A percentile compares a stretch with the other conserved stretches of the same genome.
Conservation (phyloP, 2,329 filamentous ascomycete genomes). For the Periconia digitata region DNA sequence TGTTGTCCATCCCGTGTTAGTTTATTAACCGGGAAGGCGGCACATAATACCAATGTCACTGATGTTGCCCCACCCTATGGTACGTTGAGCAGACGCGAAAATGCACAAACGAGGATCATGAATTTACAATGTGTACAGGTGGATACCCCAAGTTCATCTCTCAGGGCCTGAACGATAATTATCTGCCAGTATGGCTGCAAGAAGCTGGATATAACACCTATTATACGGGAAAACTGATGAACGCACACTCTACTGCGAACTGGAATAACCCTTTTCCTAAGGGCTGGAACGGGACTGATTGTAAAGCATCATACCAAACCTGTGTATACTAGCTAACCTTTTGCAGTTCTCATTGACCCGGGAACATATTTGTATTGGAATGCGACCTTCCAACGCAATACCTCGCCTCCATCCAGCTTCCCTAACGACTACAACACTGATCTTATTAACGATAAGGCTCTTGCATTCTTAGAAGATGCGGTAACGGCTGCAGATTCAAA, state of each 20-base stretch:
- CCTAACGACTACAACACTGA: conserved; percentile 59
- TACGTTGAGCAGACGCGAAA: not conserved
- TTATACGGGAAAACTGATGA: conserved; percentile 71
- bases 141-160: conserved; percentile 67
- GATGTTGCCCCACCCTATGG: conserved; percentile 55
- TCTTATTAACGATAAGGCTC: conserved; percentile 60
- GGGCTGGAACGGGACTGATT: conserved; percentile 55
- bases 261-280: conserved; percentile 54
- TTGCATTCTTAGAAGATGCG: conserved; percentile 63
- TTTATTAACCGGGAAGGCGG: conserved; percentile 64
- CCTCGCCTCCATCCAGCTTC: conserved; percentile 57
- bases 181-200: conserved; percentile 70
- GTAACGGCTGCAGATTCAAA: conserved; percentile 49
- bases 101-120: not conserved
- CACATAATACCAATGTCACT: conserved; percentile 72
- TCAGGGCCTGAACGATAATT: conserved; percentile 66
- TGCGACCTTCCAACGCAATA: conserved; percentile 63
- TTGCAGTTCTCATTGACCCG: conserved; percentile 57
- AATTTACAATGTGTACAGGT: conserved; percentile 14
- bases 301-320: not conserved
- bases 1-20: conserved; percentile 68
- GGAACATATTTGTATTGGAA: conserved; percentile 70
- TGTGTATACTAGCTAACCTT: conserved; percentile 39
- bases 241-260: conserved; percentile 55
- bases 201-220: conserved; percentile 68